Conservation (phyloP, 2,329 filamentous ascomycete genomes). For the Alternaria novae-zelandiae region DNA sequence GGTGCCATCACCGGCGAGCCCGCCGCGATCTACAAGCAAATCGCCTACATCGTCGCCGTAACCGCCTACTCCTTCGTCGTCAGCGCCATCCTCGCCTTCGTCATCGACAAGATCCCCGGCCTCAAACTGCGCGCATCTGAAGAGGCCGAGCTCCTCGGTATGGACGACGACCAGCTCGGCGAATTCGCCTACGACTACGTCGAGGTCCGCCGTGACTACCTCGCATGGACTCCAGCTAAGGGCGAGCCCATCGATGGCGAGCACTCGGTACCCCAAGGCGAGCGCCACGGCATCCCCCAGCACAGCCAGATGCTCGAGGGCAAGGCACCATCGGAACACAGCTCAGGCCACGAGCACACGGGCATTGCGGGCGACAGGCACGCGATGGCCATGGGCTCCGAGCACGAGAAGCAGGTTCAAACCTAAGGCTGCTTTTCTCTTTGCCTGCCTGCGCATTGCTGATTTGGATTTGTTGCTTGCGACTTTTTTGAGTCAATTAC, state of each 20-base stretch:
- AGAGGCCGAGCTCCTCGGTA: slow-evolving; percentile 82
- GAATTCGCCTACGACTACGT: slow-evolving; percentile 93
- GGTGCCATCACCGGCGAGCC: slow-evolving; percentile 79
- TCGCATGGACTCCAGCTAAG: slow-evolving; percentile 83
- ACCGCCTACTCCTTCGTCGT: slow-evolving; percentile 75
- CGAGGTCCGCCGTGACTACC: slow-evolving; percentile 85
- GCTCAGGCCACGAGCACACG: slow-evolving; percentile 53
- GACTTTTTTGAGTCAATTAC: slow-evolving; percentile 18
- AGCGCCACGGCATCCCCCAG: slow-evolving; percentile 73
- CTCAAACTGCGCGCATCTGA: slow-evolving; percentile 80
- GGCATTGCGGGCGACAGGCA: slow-evolving; percentile 61
- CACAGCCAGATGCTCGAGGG: slow-evolving; percentile 71
- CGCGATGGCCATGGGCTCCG: slow-evolving; percentile 53
- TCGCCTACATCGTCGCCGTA: slow-evolving; percentile 74
- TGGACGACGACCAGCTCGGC: slow-evolving; percentile 89
- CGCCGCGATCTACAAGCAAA: slow-evolving; percentile 77
- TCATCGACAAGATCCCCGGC: slow-evolving; percentile 77
- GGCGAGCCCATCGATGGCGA: slow-evolving; percentile 67
- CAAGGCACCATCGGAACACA: slow-evolving; percentile 55
- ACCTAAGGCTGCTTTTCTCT: slow-evolving; percentile 9
- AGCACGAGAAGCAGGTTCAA: slow-evolving; percentile 47
- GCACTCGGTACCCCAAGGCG: slow-evolving; percentile 67
- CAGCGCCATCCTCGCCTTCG: slow-evolving; percentile 74
- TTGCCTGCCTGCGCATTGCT: slow-evolving; percentile 8
- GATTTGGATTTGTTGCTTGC: slow-evolving; percentile 14